Evolutionary conservation across 768 basidiomycete genomes (phyloP).

Genomic region (Chlorophyllum brunneum): DNA sequence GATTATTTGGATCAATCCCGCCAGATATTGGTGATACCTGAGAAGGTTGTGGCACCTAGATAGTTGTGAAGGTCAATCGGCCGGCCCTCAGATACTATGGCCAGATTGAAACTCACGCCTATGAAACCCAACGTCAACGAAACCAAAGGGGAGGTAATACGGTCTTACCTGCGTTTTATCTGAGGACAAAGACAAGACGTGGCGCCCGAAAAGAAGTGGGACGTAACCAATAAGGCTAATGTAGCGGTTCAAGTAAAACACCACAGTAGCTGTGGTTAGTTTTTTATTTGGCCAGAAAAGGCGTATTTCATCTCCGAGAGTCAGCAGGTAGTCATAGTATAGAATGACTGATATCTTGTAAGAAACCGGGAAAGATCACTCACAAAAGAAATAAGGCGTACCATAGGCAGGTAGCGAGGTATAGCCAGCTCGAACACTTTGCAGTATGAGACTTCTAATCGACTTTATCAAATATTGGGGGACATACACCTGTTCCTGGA

Average conservation of each 20-base stretch:
- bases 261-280: slow-evolving; percentile 29
- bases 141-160: too few species aligned
- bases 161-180: neutral
- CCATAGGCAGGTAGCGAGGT: slow-evolving; percentile 6
- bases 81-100: neutral
- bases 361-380: neutral
- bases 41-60: slow-evolving; percentile 17
- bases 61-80: neutral
- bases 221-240: slow-evolving; percentile 34
- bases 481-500: slow-evolving; percentile 7
- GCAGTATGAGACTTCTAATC: neutral
- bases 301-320: slow-evolving; percentile 37
- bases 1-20: slow-evolving; percentile 27
- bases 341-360: slow-evolving; percentile 28
- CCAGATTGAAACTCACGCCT: neutral
- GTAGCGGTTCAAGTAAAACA: slow-evolving; percentile 46
- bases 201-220: slow-evolving; percentile 32
- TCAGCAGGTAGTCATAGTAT: slow-evolving; percentile 49
- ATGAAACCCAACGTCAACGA: too few species aligned
- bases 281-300: slow-evolving; percentile 37
- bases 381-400: neutral
- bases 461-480: neutral
- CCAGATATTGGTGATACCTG: slow-evolving; percentile 21
- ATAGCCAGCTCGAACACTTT: neutral
- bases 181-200: slow-evolving; percentile 18